Percentiles rank a stretch among this genome's conserved stretches.
These are phyloP conservation scores for Dichomitus squalens DNA, from an alignment of 1,284 basidiomycete genomes.

Conservation along the genomic window DNA sequence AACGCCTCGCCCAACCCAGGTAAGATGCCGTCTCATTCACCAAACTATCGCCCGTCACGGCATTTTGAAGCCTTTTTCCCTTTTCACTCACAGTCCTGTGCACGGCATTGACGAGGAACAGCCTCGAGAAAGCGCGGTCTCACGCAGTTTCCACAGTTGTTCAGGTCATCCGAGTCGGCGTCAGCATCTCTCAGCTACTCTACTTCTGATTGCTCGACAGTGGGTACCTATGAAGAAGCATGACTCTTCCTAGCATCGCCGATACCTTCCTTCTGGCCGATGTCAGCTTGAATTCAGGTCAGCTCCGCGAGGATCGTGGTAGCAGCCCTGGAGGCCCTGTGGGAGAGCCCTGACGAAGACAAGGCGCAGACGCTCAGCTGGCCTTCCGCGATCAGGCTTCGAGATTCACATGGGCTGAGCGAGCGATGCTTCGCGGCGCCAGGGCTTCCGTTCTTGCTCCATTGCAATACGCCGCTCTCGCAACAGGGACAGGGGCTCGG, in stretches of 20 bases:
- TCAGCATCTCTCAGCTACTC: background rate
- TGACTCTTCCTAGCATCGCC: too few relatives aligned
- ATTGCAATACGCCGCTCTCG: background rate
- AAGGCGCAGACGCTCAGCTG: too few relatives aligned
- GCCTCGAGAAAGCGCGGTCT: background rate
- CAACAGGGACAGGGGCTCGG: background rate
- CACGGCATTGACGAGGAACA: background rate
- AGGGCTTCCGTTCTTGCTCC: background rate
- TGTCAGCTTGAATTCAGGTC: too few relatives aligned
- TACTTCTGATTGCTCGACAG: background rate
- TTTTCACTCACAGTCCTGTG: too few relatives aligned
- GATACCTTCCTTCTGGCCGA: too few relatives aligned
- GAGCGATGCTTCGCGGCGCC: too few relatives aligned
- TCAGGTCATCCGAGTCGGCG: background rate
- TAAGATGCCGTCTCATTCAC: background rate
- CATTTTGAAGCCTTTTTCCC: background rate
- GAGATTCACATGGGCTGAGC: too few relatives aligned
- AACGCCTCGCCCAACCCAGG: background rate
- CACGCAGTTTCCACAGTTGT: background rate
- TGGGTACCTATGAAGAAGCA: background rate
- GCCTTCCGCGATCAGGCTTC: too few relatives aligned
- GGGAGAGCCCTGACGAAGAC: too few relatives aligned
- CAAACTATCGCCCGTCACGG: background rate
- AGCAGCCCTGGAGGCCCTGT: too few relatives aligned
- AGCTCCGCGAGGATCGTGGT: too few relatives aligned